Evolutionary conservation across 345 rosid species (phyloP).

Genomic region (Salix udensis): DNA sequence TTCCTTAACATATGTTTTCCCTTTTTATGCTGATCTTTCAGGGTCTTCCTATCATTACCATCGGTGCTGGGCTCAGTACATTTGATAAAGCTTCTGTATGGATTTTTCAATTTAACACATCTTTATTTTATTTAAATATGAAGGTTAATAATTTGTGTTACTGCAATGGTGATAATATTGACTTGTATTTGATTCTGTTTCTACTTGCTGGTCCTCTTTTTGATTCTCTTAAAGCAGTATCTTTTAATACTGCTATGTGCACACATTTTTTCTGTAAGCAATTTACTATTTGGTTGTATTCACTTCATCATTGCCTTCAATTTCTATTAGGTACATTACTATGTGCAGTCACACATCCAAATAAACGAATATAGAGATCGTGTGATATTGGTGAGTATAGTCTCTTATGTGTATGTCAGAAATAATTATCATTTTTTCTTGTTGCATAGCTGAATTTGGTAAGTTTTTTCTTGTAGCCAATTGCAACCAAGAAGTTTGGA

Average conservation of each 20-base stretch:
- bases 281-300: neutral
- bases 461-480: slow-evolving; percentile 21
- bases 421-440: neutral
- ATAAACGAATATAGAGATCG: slow-evolving; percentile 89
- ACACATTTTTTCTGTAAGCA: neutral
- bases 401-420: neutral
- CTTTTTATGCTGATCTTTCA: slow-evolving; percentile 20
- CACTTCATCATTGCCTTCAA: neutral
- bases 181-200: neutral
- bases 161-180: neutral
- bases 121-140: neutral
- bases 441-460: slow-evolving; percentile 5
- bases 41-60: slow-evolving; percentile 84
- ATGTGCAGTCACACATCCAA: slow-evolving; percentile 93
- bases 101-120: neutral
- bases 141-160: neutral
- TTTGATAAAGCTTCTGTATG: slow-evolving; percentile 95
- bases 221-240: too few relatives aligned
- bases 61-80: slow-evolving; percentile 85
- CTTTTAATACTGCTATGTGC: neutral
- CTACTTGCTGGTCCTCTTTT: too few relatives aligned
- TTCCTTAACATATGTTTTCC: neutral
- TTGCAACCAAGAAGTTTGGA: slow-evolving; percentile 65
- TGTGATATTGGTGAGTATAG: slow-evolving; percentile 68
- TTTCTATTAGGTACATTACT: slow-evolving; percentile 64